Evolutionary conservation across 768 basidiomycete species (phyloP), one percentile per base, ranked within the genome.

Genomic region (Mycena olivaceomarginata): DNA sequence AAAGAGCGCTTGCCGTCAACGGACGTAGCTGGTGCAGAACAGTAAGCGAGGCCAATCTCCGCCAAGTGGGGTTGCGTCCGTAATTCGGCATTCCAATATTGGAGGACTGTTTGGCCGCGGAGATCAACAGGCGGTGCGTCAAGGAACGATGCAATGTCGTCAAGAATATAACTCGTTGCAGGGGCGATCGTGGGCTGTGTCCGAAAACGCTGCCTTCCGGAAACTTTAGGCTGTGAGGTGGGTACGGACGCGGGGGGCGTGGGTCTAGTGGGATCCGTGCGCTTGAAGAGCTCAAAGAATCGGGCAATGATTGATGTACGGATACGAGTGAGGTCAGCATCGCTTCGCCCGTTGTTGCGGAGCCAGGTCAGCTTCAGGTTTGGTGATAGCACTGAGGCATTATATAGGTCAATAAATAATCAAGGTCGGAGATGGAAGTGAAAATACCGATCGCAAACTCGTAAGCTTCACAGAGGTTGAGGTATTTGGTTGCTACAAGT

Each of bases 1-100:
- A 76, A 76, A 4, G 75, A 57, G 15, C 75, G 75, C 56, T 76
- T 70, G 20, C 69, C 70, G 43, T 71, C 75, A 41, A 70, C 69
- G 22, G 75, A 76, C 2, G 75, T 76, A 2, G 70, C 75, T 2
- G 75, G 75, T 7, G 64, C 70, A 8, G 75, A 76, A 25, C 60
- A 64, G 56, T 70, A 76, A 8, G 75, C 22, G 20, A 76, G 75
- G 16, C 63, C 75, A 62, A 76, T 70, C 45, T 72, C 70, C 8
- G 70, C 68, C n/a, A 76, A 39, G 40, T 72, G 31, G 10, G 76
- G 76, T 16, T 67, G 66, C 22, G 16, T 51, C 13, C 9, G 15
- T 6, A 39, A 48, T 25, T 72, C 70, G 0, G 51, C 66, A 16
- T 48, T 11, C 76, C 76, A 77, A 45, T 77, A 77, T 16, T 72